Conservation (phyloP, 2,329 filamentous ascomycete species). For the Kalaharituber pfeilii region DNA sequence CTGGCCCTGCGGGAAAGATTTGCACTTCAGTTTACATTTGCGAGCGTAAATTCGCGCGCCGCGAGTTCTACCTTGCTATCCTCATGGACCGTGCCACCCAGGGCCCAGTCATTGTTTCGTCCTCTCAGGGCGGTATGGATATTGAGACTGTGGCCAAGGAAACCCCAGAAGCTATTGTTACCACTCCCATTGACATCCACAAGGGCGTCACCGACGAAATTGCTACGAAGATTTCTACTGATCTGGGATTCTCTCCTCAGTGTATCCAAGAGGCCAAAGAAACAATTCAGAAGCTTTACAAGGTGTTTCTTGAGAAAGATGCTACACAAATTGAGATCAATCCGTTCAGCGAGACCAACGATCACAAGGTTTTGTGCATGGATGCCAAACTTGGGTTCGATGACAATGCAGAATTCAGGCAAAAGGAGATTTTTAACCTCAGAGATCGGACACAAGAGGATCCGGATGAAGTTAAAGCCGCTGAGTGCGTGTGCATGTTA, state of each 20-base stretch:
- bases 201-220: slow-evolving; percentile 90
- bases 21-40: slow-evolving; percentile 98
- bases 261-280: slow-evolving; percentile 90
- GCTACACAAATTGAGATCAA: slow-evolving; percentile 99
- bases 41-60: slow-evolving; percentile 97
- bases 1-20: slow-evolving; percentile 75
- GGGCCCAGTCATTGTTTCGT: slow-evolving; percentile 87
- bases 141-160: slow-evolving; percentile 98
- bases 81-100: slow-evolving; percentile 93
- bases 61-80: slow-evolving; percentile 97
- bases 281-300: slow-evolving; percentile 97
- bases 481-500: slow-evolving; percentile 44
- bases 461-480: slow-evolving; percentile 90
- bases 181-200: slow-evolving; percentile 86
- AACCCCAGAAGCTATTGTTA: slow-evolving; percentile 86
- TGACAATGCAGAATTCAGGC: slow-evolving; percentile 96
- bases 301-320: slow-evolving; percentile 96
- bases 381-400: slow-evolving; percentile 98
- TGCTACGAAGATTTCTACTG: slow-evolving; percentile 68
- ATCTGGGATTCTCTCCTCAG: slow-evolving; percentile 94
- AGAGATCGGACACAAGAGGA: slow-evolving; percentile 93
- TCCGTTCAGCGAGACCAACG: slow-evolving; percentile 91
- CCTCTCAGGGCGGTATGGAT: slow-evolving; percentile 97
- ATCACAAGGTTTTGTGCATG: slow-evolving; percentile 98
- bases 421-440: slow-evolving; percentile 89